Evolutionary conservation across 306 rosid genomes (phyloP).

Genomic region (Rosa lucieae): DNA sequence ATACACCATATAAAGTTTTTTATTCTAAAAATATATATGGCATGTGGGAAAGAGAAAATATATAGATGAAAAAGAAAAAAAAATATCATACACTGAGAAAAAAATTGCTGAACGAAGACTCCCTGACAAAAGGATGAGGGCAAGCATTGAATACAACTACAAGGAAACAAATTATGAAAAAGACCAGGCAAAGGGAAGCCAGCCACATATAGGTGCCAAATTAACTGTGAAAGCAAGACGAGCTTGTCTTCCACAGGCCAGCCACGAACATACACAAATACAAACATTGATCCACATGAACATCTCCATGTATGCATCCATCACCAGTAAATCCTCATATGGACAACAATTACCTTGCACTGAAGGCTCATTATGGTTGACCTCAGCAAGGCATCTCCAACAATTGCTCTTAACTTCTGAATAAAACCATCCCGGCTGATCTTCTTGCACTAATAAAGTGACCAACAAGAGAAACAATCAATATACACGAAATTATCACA

Average conservation of each 20-base stretch:
- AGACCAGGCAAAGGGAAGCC: neutral
- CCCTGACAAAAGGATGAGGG: neutral
- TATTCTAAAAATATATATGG: too few relatives aligned
- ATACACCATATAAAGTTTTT: too few relatives aligned
- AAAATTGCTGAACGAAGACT: neutral
- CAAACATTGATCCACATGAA: neutral
- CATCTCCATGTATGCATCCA: neutral
- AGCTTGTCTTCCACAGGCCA: neutral
- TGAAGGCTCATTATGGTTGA: slow-evolving; percentile 17
- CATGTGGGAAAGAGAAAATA: too few relatives aligned
- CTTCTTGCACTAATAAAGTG: slow-evolving; percentile 13
- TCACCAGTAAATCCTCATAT: neutral
- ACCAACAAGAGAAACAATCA: neutral
- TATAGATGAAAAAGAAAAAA: neutral
- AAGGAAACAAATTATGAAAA: neutral
- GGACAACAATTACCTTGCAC: slow-evolving; percentile 5
- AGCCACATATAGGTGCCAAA: neutral
- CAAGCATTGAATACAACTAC: neutral
- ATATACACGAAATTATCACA: neutral
- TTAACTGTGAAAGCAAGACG: neutral
- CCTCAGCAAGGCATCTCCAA: slow-evolving; percentile 25
- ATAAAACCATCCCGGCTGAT: slow-evolving; percentile 17
- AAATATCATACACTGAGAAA: neutral
- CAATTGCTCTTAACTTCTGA: slow-evolving; percentile 7
- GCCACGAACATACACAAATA: neutral